Evolutionary conservation across 768 basidiomycete species (phyloP), one percentile per base, ranked within the genome.

Genomic region (Cubamyces lactineus): DNA sequence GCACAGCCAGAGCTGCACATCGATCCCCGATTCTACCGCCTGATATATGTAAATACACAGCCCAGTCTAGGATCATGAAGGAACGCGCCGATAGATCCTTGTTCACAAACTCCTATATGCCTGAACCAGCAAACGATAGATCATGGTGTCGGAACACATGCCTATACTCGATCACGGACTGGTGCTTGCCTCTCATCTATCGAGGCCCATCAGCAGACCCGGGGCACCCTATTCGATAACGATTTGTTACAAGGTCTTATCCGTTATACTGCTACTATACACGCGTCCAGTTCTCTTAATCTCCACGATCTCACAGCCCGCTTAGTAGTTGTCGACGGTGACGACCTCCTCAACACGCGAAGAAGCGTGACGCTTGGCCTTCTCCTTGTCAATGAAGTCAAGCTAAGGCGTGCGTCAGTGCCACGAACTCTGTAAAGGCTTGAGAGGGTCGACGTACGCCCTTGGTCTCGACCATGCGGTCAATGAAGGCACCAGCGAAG

Each of bases 401-500:
- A 84, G 79, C 75, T 78, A 50, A 8, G 56, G 11, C 24, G 24
- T 7, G 41, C 28, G 28, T 40, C 39, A 62, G 21, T 52, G 41
- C 43, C 26, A 46, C 17, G 19, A 50, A 52, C 16, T 24, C 16
- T 16, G 7, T 1, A 42, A 41, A 4, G 34, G 28, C 28, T 42
- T 45, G 41, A 41, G 13, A 38, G 12, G 23, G 19, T 2, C 12
- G 42, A 71, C 77, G 57, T 69, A 80, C 79, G 23, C 84, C 85
- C 67, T 84, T 86, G 65, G 84, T 84, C 74, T 89, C 88, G 19
- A 83, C 67, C 2, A 82, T 56, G 52, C 72, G 80, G 66, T 83
- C 81, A 61, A 89, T 66, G 71, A 86, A 83, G 17, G 73, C 82
- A 62, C 81, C 87, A 53, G 76, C 68, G 38, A 84, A 70, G n/a